Evolutionary conservation across 441 rosid genomes (phyloP).

Genomic region (Gossypium davidsonii): DNA sequence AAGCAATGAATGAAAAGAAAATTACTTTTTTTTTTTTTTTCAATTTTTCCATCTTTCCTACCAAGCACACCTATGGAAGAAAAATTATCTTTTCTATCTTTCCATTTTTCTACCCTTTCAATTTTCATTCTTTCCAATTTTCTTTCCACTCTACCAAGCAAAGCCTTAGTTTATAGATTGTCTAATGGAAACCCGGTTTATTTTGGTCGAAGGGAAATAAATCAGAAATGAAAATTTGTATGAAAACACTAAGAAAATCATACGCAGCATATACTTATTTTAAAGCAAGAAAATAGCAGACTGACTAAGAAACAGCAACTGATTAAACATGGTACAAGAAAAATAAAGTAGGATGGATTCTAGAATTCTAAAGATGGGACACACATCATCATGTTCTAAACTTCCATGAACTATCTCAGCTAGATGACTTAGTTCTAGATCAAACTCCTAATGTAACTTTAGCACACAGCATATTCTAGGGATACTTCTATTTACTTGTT

Average conservation of each 20-base stretch:
- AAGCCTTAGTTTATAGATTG: not conserved
- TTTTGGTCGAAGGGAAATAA: not conserved
- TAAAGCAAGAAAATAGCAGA: not conserved
- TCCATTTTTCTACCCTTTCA: no score
- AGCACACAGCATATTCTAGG: not conserved
- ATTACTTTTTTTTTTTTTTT: no score
- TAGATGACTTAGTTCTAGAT: not conserved
- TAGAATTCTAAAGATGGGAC: not conserved
- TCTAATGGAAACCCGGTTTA: not conserved
- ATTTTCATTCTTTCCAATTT: no score
- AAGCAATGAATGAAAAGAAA: no score
- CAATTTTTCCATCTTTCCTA: no score
- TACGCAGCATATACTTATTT: not conserved
- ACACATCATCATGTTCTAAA: not conserved
- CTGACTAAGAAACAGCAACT: not conserved
- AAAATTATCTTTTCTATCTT: no score
- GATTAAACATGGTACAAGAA: not conserved
- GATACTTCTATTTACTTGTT: not conserved
- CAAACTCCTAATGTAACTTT: not conserved
- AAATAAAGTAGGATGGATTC: not conserved
- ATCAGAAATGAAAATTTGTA: not conserved
- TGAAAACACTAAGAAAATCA: slow-evolving; percentile 1
- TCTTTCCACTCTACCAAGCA: no score
- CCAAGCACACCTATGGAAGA: no score
- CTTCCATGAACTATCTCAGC: not conserved